Evolutionary conservation across 2,329 filamentous ascomycete genomes (phyloP).

Genomic region (Aspergillus ruber): DNA sequence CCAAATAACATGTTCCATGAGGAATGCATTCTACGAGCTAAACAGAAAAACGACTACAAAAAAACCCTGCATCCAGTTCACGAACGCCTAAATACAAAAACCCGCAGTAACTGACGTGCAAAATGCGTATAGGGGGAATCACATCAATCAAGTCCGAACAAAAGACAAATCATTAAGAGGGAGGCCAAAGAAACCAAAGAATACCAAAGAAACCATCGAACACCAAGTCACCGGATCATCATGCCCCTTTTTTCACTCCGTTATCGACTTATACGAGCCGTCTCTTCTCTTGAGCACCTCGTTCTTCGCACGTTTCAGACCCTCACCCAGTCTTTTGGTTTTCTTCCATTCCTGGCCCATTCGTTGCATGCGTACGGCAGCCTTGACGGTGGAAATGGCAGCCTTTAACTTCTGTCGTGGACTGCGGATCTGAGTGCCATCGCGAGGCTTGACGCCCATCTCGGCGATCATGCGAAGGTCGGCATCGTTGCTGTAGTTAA

Average conservation of each 20-base stretch:
- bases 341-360: slow-evolving; percentile 41
- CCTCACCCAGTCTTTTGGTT: slow-evolving; percentile 38
- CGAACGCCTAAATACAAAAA: background rate
- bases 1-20: too few relatives aligned
- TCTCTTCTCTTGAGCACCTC: slow-evolving; percentile 35
- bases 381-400: slow-evolving; percentile 38
- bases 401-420: slow-evolving; percentile 38
- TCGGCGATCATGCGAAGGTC: slow-evolving; percentile 78
- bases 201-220: slow-evolving; percentile 18
- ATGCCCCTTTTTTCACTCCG: slow-evolving; percentile 6
- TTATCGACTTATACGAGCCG: slow-evolving; percentile 18
- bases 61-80: background rate
- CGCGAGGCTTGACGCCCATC: slow-evolving; percentile 60
- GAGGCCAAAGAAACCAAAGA: slow-evolving; percentile 13
- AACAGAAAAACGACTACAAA: background rate
- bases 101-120: background rate
- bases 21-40: too few relatives aligned
- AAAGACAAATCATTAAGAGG: slow-evolving; percentile 10
- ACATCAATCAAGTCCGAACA: slow-evolving; percentile 14
- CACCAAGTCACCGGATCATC: slow-evolving; percentile 29
- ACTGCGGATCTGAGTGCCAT: slow-evolving; percentile 23
- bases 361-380: slow-evolving; percentile 40
- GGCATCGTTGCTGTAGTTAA: slow-evolving; percentile 70
- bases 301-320: slow-evolving; percentile 36
- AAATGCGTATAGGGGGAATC: slow-evolving; percentile 12